Evolutionary conservation across 2,329 filamentous ascomycete genomes (phyloP).

Genomic region (Alternaria triticimaculans): DNA sequence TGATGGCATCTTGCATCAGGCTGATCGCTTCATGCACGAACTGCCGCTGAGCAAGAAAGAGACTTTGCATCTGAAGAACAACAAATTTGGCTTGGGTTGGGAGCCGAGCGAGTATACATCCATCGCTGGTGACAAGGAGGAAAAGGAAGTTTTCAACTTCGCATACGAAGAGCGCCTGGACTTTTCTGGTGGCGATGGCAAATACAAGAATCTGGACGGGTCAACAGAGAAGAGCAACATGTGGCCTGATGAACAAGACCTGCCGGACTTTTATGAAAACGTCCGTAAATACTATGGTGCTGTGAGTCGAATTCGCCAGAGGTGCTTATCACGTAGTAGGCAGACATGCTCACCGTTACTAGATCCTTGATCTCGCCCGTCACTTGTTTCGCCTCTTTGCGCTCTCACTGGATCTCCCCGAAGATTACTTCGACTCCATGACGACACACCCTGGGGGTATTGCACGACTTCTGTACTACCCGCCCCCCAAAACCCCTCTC

Average conservation of each 20-base stretch:
- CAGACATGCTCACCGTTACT: not conserved
- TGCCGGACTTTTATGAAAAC: constrained; percentile 49
- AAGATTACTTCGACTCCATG: constrained; percentile 51
- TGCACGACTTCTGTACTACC: constrained; percentile 50
- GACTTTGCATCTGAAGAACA: constrained; percentile 49
- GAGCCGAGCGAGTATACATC: constrained; percentile 52
- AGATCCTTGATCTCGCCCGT: constrained; percentile 48
- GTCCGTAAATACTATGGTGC: constrained; percentile 50
- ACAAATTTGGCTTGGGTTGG: constrained; percentile 50
- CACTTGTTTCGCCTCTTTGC: constrained; percentile 53
- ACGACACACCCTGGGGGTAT: constrained; percentile 52
- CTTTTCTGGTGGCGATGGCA: constrained; percentile 50
- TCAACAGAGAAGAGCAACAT: constrained; percentile 44
- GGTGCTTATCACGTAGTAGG: not conserved
- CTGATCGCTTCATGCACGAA: constrained; percentile 47
- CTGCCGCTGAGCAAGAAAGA: constrained; percentile 46
- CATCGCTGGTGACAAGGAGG: constrained; percentile 50
- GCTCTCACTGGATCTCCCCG: constrained; percentile 46
- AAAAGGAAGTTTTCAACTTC: constrained; percentile 54
- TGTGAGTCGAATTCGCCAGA: constrained; percentile 16
- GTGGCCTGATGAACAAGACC: constrained; percentile 49
- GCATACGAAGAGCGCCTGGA: constrained; percentile 52
- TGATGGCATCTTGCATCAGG: constrained; percentile 44
- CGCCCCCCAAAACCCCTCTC: constrained; percentile 35
- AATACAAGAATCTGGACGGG: constrained; percentile 52